Percentiles rank a stretch among this genome's conserved stretches.
These are phyloP conservation scores for Lachancea cidri DNA, from an alignment of 805 yeast genomes.

Conservation along the genomic window DNA sequence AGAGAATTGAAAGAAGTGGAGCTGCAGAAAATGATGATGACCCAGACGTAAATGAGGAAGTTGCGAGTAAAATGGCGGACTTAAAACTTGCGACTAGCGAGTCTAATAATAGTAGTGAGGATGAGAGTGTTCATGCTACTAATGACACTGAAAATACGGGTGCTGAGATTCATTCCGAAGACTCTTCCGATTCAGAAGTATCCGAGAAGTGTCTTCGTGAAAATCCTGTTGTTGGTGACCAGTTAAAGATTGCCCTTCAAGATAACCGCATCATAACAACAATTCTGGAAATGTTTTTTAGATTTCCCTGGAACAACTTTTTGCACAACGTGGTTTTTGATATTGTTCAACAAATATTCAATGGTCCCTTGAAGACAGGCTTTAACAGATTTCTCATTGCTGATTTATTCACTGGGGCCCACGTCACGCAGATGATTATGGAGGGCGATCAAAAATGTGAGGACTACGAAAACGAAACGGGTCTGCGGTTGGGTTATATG, in stretches of 20 bases:
- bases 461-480: constrained; percentile 53
- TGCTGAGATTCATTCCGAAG: constrained; percentile 17
- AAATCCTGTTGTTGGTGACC: constrained; percentile 65
- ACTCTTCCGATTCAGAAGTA: constrained; percentile 29
- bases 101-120: constrained; percentile 7
- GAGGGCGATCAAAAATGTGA: constrained; percentile 57
- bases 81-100: constrained; percentile 7
- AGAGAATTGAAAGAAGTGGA: constrained; percentile 10
- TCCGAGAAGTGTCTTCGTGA: constrained; percentile 40
- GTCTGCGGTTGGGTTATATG: constrained; percentile 87
- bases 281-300: constrained; percentile 62
- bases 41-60: constrained; percentile 4
- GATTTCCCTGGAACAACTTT: constrained; percentile 79
- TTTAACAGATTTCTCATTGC: constrained; percentile 57
- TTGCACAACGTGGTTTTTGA: constrained; percentile 84
- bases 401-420: constrained; percentile 56
- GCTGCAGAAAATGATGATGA: constrained; percentile 3
- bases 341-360: constrained; percentile 73
- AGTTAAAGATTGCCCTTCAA: constrained; percentile 58
- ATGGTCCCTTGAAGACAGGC: constrained; percentile 69
- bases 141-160: constrained; percentile 17
- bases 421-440: constrained; percentile 58
- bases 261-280: constrained; percentile 58
- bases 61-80: constrained; percentile 5
- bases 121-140: constrained; percentile 6